Evolutionary conservation across 2,329 filamentous ascomycete genomes (phyloP), one percentile per base, ranked within the genome.

Genomic region (Bipolaris cookei): DNA sequence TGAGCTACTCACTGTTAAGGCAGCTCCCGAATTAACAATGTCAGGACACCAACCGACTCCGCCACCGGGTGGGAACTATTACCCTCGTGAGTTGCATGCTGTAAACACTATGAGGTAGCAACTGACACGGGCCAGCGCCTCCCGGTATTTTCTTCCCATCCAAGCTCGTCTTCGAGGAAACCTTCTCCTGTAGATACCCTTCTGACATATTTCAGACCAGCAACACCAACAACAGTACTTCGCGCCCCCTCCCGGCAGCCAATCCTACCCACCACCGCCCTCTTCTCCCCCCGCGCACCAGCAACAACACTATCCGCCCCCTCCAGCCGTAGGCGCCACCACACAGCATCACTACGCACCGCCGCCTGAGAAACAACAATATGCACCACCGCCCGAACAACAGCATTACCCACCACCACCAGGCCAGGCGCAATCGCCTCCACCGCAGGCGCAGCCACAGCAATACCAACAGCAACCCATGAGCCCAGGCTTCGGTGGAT

Each of bases 161-260:
- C 8, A 14, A 25, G 20, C 39, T 41, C 7, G 41, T 11, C 8
- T 28, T 28, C 23, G 10, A 44, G n/a, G 20, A n/a, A 44, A 30
- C 21, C 42, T 18, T n/a, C 3, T 32, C 1, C 30, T 6, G 20
- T 7, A 8, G 39, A 42, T 7, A 25, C 4, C 14, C n/a, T 10
- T 30, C 59, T 64, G 41, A 68, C 43, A 56, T 28, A 34, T 30
- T 28, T 21, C 37, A 72, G 67, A 71, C 37, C 62, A 63, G 18
- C 71, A 70, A 49, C 62, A 61, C 20, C 70, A 74, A 56, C 73
- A 76, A 58, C 73, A 76, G 50, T 74, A 74, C 62, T 79, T 75
- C 55, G 64, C 76, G 20, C 76, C 76, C 52, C 78, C 77, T 18
- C 64, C 72, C 21, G 68, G 66, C 16, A 63, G 65, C 56, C 69